Conservation (phyloP, 2,329 filamentous ascomycete genomes). For the Ascochyta rabiei region DNA sequence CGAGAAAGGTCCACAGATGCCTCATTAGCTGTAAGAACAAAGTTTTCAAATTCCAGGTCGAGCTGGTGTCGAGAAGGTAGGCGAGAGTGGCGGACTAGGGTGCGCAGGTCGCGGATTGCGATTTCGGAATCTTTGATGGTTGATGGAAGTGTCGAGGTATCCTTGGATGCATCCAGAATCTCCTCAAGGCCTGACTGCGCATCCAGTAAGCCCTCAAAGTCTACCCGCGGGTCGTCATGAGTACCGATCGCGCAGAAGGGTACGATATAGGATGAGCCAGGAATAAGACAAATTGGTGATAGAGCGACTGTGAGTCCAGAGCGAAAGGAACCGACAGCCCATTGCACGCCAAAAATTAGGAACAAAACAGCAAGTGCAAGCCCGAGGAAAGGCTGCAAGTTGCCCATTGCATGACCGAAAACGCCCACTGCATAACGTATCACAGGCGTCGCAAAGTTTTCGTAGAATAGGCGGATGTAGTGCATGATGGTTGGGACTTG, state of each 20-base stretch:
- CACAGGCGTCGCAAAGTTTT: conserved; percentile 43
- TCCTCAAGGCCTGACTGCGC: conserved; percentile 79
- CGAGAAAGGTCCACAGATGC: conserved; percentile 71
- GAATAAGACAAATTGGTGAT: conserved; percentile 72
- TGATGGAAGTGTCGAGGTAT: conserved; percentile 70
- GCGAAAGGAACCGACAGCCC: conserved; percentile 61
- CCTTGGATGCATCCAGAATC: conserved; percentile 70
- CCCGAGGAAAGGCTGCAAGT: conserved; percentile 66
- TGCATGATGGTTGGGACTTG: conserved; percentile 27
- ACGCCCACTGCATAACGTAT: conserved; percentile 62
- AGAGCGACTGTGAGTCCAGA: conserved; percentile 69
- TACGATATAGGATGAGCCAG: conserved; percentile 67
- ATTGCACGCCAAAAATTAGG: conserved; percentile 63
- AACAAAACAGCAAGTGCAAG: conserved; percentile 61
- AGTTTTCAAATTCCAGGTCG: conserved; percentile 75
- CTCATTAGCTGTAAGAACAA: conserved; percentile 70
- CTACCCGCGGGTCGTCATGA: conserved; percentile 44
- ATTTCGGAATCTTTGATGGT: conserved; percentile 81
- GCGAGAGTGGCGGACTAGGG: conserved; percentile 72
- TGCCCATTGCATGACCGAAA: conserved; percentile 63
- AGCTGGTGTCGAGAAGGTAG: conserved; percentile 73
- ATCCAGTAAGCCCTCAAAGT: conserved; percentile 77
- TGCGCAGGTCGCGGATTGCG: conserved; percentile 75
- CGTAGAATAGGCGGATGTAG: conserved; percentile 39
- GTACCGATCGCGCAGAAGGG: conserved; percentile 62